phyloP scores from a whole-genome alignment of 331 rosid species.

The Ulmus americana region DNA sequence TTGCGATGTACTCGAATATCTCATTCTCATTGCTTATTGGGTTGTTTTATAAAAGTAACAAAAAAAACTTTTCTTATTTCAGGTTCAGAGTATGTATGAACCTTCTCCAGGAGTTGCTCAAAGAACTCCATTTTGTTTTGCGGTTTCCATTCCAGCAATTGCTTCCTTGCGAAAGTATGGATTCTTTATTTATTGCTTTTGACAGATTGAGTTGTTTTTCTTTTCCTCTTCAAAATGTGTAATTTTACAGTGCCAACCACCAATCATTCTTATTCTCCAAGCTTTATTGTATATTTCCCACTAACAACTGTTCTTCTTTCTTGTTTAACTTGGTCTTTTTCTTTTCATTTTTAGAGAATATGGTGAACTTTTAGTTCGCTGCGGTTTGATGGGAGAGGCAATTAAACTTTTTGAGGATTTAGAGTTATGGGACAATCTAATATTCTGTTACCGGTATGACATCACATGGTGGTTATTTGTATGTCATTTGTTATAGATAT shows the following conservation, averaged over 20 bases:
- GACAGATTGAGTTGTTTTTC: not conserved
- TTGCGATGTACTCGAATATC: too few species aligned
- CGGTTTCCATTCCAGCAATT: slow-evolving; percentile 62
- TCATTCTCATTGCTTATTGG: too few species aligned
- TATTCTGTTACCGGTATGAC: slow-evolving; percentile 73
- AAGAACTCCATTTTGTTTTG: slow-evolving; percentile 59
- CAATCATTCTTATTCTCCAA: not conserved
- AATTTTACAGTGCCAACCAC: not conserved
- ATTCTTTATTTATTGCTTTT: slow-evolving; percentile 20
- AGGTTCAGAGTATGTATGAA: slow-evolving; percentile 63
- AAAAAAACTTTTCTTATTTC: slow-evolving; percentile 25
- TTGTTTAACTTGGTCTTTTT: slow-evolving; percentile 7
- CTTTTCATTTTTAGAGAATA: slow-evolving; percentile 56
- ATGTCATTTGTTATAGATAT: not conserved
- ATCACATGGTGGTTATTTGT: slow-evolving; percentile 10
- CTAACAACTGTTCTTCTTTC: not conserved
- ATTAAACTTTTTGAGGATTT: slow-evolving; percentile 74
- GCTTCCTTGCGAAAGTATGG: slow-evolving; percentile 76
- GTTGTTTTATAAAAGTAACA: not conserved
- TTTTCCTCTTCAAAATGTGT: not conserved
- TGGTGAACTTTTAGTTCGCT: slow-evolving; percentile 80
- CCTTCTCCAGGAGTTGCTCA: slow-evolving; percentile 55
- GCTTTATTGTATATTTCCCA: not conserved
- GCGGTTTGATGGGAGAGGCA: slow-evolving; percentile 93
- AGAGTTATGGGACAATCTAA: slow-evolving; percentile 95